phyloP scores from a whole-genome alignment of 1,284 basidiomycete species.

The Meripilus lineatus region DNA sequence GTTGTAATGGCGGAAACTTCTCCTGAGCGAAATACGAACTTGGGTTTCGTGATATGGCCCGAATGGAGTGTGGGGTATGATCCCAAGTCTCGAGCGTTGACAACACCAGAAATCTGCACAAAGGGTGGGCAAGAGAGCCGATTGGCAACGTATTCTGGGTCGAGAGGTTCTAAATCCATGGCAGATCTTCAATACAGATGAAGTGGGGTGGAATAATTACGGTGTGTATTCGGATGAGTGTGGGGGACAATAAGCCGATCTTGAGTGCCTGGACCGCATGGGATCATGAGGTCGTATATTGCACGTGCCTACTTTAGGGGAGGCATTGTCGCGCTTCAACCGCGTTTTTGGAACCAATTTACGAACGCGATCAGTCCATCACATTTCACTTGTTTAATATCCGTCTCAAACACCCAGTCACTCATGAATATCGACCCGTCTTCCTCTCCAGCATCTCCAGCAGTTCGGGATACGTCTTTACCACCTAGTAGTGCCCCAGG shows the following conservation, averaged over 20 bases:
- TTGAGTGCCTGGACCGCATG: too few relatives aligned
- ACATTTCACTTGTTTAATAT: not conserved
- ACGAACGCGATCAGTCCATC: slow-evolving; percentile 21
- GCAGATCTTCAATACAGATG: too few relatives aligned
- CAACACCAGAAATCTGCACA: slow-evolving; percentile 60
- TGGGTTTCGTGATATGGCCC: slow-evolving; percentile 49
- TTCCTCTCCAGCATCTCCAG: slow-evolving; percentile 40
- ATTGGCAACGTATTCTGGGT: slow-evolving; percentile 56
- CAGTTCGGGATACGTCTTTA: slow-evolving; percentile 39
- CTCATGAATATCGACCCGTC: slow-evolving; percentile 38
- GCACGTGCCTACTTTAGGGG: slow-evolving; percentile 32
- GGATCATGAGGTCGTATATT: not conserved
- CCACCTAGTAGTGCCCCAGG: slow-evolving; percentile 68
- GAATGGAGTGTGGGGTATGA: slow-evolving; percentile 45
- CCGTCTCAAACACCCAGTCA: slow-evolving; percentile 1
- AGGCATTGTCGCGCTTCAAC: slow-evolving; percentile 37
- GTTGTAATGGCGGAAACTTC: slow-evolving; percentile 65
- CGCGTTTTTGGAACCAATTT: slow-evolving; percentile 17
- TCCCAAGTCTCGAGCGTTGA: slow-evolving; percentile 69
- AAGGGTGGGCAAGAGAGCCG: slow-evolving; percentile 64
- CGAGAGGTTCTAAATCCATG: slow-evolving; percentile 51
- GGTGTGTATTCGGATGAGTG: too few relatives aligned
- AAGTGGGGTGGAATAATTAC: too few relatives aligned
- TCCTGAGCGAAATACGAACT: slow-evolving; percentile 58
- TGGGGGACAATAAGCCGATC: too few relatives aligned